A percentile compares a stretch with the other conserved stretches of the same genome.
These are phyloP conservation scores for Chionographis japonica DNA, from an alignment of 106 monocot species.

Conservation along the genomic window DNA sequence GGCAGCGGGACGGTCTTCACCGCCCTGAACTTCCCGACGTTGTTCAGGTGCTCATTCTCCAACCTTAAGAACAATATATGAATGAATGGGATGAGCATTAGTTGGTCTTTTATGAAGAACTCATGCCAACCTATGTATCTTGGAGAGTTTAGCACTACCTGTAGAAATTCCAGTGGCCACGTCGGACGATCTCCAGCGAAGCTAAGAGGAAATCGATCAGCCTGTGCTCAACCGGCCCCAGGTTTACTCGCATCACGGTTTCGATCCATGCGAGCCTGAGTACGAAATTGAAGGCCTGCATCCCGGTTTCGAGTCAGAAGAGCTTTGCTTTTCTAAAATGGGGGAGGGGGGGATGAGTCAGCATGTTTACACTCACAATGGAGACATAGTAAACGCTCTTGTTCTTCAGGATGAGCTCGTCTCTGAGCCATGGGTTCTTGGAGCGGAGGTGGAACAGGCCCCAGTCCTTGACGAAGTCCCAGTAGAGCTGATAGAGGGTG, in stretches of 20 bases:
- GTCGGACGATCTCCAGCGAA: constrained; percentile 73
- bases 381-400: constrained; percentile 73
- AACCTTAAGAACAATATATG: constrained; percentile 11
- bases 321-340: not conserved
- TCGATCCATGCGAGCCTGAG: constrained; percentile 91
- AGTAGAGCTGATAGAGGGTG: constrained; percentile 85
- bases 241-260: constrained; percentile 42
- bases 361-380: constrained; percentile 44
- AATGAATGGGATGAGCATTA: not conserved
- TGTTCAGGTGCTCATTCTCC: constrained; percentile 75
- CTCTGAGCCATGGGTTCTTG: constrained; percentile 62
- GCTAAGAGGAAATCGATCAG: constrained; percentile 75
- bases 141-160: constrained; percentile 29
- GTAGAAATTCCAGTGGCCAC: constrained; percentile 98
- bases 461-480: constrained; percentile 99
- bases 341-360: not conserved
- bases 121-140: too few relatives aligned
- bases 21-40: constrained; percentile 59
- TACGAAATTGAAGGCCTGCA: constrained; percentile 73
- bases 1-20: constrained; percentile 56
- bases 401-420: constrained; percentile 82
- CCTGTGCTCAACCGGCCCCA: constrained; percentile 54
- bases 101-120: too few relatives aligned
- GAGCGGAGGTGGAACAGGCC: constrained; percentile 57
- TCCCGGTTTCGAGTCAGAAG: too few relatives aligned